Conservation (phyloP, 225 moss, liverwort and hornwort species). For the Thuidium tamariscinum region DNA sequence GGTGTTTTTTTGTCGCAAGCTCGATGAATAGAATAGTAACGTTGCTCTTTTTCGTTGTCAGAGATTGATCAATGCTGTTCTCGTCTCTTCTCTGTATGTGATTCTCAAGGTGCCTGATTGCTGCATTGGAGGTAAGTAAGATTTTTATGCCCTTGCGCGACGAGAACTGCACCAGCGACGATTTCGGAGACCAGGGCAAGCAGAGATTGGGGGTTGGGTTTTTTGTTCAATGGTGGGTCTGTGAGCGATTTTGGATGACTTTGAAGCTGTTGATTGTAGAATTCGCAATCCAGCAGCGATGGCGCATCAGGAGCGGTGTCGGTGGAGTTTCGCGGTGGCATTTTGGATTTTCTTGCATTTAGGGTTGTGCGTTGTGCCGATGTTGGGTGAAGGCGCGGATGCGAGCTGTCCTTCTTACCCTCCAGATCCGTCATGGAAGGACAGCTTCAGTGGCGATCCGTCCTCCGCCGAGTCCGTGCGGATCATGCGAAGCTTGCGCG, state of each 20-base stretch:
- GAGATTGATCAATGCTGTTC: background rate
- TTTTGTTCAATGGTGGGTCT: background rate
- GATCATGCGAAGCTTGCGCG: slow-evolving; percentile 22
- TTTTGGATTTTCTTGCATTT: background rate
- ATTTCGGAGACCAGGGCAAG: background rate
- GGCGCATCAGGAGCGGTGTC: background rate
- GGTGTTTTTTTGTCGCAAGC: background rate
- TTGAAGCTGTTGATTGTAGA: background rate
- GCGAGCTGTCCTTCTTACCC: background rate
- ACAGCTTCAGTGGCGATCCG: background rate
- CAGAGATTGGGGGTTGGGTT: background rate
- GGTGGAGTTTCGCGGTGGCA: background rate
- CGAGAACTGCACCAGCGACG: background rate
- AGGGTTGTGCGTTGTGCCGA: background rate
- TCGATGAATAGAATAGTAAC: background rate
- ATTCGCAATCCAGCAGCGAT: background rate
- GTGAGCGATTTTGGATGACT: background rate
- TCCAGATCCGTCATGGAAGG: slow-evolving; percentile 14
- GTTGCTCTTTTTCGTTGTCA: background rate
- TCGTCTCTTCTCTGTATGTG: background rate
- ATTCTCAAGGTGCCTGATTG: background rate
- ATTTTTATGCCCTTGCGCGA: background rate
- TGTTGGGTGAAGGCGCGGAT: background rate
- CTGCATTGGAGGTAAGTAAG: background rate
- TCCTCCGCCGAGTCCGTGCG: background rate